Percentiles rank a stretch among this genome's conserved stretches.
These are phyloP conservation scores for Xylaria sp. DNA, from an alignment of 2,329 filamentous ascomycete genomes.

Conservation along the genomic window DNA sequence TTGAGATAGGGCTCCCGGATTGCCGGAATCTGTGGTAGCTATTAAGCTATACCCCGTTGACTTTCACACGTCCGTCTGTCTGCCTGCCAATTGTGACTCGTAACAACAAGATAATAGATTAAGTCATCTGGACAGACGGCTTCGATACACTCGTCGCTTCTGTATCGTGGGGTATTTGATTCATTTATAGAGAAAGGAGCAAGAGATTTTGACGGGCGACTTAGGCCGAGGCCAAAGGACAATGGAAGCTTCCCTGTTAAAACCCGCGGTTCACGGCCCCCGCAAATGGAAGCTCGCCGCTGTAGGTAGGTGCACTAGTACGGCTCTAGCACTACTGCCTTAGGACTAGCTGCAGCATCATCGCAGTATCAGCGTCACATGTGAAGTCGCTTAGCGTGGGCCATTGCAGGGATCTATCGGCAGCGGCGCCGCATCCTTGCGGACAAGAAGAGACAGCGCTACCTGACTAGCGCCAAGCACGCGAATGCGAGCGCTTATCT, in stretches of 20 bases:
- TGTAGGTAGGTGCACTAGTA: background rate
- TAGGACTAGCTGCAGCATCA: background rate
- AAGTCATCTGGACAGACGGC: conserved; percentile 27
- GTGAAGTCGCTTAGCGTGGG: conserved; percentile 10
- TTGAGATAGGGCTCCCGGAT: conserved; percentile 3
- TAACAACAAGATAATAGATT: too few species aligned
- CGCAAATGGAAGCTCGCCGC: conserved; percentile 4
- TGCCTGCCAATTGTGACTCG: conserved; percentile 26
- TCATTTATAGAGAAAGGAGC: background rate
- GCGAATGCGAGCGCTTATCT: conserved; percentile 40
- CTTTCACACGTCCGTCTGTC: conserved; percentile 12
- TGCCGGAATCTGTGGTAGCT: background rate
- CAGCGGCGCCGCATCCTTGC: conserved; percentile 19
- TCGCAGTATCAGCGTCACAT: conserved; percentile 21
- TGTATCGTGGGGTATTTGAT: conserved; percentile 1
- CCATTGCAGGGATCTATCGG: conserved; percentile 14
- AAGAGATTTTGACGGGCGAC: background rate
- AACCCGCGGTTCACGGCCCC: conserved; percentile 10
- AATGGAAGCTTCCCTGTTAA: conserved; percentile 22
- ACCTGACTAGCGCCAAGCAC: conserved; percentile 13
- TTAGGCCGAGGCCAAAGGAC: conserved; percentile 11
- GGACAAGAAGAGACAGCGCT: background rate
- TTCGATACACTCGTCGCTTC: conserved; percentile 21
- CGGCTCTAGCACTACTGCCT: background rate
- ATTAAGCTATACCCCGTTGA: background rate